Conservation (phyloP, 1,284 basidiomycete genomes). For the Ustilago lituana region DNA sequence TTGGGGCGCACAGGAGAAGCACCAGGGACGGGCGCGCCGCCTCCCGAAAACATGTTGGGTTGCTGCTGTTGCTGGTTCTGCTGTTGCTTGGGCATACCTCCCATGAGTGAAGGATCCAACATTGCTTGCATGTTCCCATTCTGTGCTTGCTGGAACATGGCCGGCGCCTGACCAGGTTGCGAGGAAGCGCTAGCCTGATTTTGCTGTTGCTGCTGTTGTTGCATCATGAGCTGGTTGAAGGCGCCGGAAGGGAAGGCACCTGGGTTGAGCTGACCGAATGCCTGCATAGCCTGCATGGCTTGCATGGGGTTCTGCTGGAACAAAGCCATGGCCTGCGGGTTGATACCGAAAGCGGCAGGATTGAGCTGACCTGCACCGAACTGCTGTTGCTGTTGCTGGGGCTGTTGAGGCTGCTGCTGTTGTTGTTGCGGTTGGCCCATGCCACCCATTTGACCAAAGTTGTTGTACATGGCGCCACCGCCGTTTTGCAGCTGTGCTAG, state of each 20-base stretch:
- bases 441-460: slow-evolving; percentile 38
- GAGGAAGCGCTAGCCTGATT: slow-evolving; percentile 18
- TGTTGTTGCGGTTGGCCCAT: slow-evolving; percentile 32
- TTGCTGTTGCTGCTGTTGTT: slow-evolving; percentile 38
- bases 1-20: slow-evolving; percentile 39
- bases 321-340: slow-evolving; percentile 39
- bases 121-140: slow-evolving; percentile 33
- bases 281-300: slow-evolving; percentile 50
- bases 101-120: slow-evolving; percentile 44
- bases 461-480: slow-evolving; percentile 33
- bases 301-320: slow-evolving; percentile 50
- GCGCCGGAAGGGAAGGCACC: slow-evolving; percentile 32
- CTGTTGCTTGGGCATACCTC: slow-evolving; percentile 18
- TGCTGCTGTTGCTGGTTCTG: slow-evolving; percentile 31
- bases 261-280: slow-evolving; percentile 40
- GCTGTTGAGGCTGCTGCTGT: slow-evolving; percentile 23
- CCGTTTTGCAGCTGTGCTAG: slow-evolving; percentile 41
- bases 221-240: slow-evolving; percentile 45
- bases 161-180: slow-evolving; percentile 22
- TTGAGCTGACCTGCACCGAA: slow-evolving; percentile 31
- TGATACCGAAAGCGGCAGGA: slow-evolving; percentile 36
- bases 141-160: slow-evolving; percentile 34
- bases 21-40: slow-evolving; percentile 12
- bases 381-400: slow-evolving; percentile 27
- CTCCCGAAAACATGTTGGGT: slow-evolving; percentile 28